Base-by-base conservation (phyloP, 169 alveolate genomes). In the Plasmodium ovale region DNA sequence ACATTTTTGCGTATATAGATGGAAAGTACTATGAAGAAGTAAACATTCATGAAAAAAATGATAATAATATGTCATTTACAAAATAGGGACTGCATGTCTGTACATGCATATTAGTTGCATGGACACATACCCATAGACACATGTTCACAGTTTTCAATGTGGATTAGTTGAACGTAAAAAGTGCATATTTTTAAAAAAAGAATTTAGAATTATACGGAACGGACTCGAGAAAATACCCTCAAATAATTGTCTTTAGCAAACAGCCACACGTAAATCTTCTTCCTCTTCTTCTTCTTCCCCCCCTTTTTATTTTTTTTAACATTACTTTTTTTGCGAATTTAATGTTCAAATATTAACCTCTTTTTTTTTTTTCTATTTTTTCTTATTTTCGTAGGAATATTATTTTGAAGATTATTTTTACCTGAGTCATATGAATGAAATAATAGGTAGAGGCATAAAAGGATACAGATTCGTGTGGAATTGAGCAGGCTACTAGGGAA, bases 11-110 rank as follows among this genome's bases (percentile, higher is more conserved):
- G 14, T 54, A 59, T 67, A 74, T 74, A 59, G 88, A 74, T 37
- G 88, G 88, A 67, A 59, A 74, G 33, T 74, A 58, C 37, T 74
- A 74, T 51, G 74, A 74, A 74, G 88, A 74, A 33, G 88, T 74
- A 39, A 74, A 7, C 14, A 68, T 0, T n/a, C 7, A 47, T 29
- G 31, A 44, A 44, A 62, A 62, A 31, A 31, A 31, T 10, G n/a
- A 62, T 56, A 33, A 62, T 29, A 10, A 31, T 39, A 6, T 39
- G 51, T 39, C 9, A 39, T 39, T 5, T 6, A 39, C 51, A 39
- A 39, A 62, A 25, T 60, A 21, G 12, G 9, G 14, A 2, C n/a
- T 51, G 21, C 21, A 51, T 51, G n/a, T 51, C 3, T 53, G 23
- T 16, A 16, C 5, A 14, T 58, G 10, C 27, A 14, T 29, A 58